phyloP scores from a whole-genome alignment of 768 basidiomycete genomes.

The Lactarius sp. region DNA sequence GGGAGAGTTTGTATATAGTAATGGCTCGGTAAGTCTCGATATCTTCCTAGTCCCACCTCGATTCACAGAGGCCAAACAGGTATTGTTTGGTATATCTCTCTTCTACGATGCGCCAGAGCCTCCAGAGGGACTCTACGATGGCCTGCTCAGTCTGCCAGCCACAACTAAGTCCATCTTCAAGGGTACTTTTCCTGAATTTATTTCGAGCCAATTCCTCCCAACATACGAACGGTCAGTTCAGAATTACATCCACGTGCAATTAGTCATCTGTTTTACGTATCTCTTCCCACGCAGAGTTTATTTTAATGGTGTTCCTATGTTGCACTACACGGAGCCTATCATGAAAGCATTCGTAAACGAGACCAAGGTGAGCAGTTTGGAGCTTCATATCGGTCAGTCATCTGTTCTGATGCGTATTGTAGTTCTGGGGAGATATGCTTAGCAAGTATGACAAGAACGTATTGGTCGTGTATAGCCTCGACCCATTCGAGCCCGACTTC shows the following conservation, averaged over 20 bases:
- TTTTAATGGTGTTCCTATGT: conserved; percentile 1
- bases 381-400: not conserved
- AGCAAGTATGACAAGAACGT: conserved; percentile 36
- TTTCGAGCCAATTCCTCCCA: conserved; percentile 32
- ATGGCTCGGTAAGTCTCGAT: conserved; percentile 29
- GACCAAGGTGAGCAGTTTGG: not conserved
- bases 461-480: conserved; percentile 37
- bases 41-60: conserved; percentile 29
- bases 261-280: not conserved
- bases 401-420: not conserved
- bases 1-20: not conserved
- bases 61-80: conserved; percentile 28
- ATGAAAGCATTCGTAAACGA: conserved; percentile 10
- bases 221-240: conserved; percentile 23
- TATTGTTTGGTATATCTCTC: conserved; percentile 26
- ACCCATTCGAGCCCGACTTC: conserved; percentile 12
- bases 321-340: conserved; percentile 5
- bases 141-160: conserved; percentile 38
- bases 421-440: conserved; percentile 44
- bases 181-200: conserved; percentile 33
- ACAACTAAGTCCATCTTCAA: conserved; percentile 36
- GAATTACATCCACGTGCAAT: not conserved
- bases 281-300: conserved; percentile 18
- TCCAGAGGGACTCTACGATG: conserved; percentile 44
- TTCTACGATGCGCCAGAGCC: conserved; percentile 53